These are phyloP conservation scores for Osmanthus fragrans DNA, from an alignment of 257 asterid species.

Conservation along the genomic window DNA sequence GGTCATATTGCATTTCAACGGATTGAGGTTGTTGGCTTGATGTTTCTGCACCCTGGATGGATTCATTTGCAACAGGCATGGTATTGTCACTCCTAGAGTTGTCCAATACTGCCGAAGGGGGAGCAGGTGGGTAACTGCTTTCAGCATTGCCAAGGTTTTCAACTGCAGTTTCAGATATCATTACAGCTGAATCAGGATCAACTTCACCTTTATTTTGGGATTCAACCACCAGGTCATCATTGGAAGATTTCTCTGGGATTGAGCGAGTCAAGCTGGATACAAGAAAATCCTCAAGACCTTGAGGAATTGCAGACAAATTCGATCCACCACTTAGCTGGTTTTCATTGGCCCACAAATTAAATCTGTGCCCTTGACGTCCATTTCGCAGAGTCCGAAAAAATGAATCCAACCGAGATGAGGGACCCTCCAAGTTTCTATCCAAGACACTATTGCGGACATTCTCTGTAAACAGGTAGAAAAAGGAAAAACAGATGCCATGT, in stretches of 20 bases:
- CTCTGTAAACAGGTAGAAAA: slow-evolving; percentile 43
- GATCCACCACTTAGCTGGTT: slow-evolving; percentile 72
- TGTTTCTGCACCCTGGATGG: slow-evolving; percentile 52
- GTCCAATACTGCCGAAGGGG: slow-evolving; percentile 46
- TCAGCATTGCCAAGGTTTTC: slow-evolving; percentile 44
- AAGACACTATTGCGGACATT: slow-evolving; percentile 50
- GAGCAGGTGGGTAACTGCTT: slow-evolving; percentile 41
- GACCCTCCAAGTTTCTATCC: slow-evolving; percentile 61
- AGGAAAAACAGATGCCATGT: slow-evolving; percentile 16
- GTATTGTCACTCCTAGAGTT: slow-evolving; percentile 42
- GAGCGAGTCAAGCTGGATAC: slow-evolving; percentile 78
- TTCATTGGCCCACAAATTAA: slow-evolving; percentile 74
- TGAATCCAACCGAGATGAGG: slow-evolving; percentile 74
- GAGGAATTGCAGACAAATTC: slow-evolving; percentile 68
- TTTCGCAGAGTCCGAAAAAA: slow-evolving; percentile 75
- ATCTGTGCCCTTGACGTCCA: slow-evolving; percentile 89
- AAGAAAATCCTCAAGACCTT: slow-evolving; percentile 87
- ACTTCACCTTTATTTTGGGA: slow-evolving; percentile 63
- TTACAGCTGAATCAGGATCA: slow-evolving; percentile 47
- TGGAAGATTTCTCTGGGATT: slow-evolving; percentile 53
- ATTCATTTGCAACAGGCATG: slow-evolving; percentile 42
- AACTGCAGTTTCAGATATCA: slow-evolving; percentile 38
- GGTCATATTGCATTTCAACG: slow-evolving; percentile 71
- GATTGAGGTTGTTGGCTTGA: slow-evolving; percentile 56
- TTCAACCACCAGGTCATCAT: slow-evolving; percentile 33